Percentiles rank a stretch among this genome's conserved stretches.
Evolutionary conservation across 208 protist genomes (phyloP).

Genomic region (Trypanosoma congolense): DNA sequence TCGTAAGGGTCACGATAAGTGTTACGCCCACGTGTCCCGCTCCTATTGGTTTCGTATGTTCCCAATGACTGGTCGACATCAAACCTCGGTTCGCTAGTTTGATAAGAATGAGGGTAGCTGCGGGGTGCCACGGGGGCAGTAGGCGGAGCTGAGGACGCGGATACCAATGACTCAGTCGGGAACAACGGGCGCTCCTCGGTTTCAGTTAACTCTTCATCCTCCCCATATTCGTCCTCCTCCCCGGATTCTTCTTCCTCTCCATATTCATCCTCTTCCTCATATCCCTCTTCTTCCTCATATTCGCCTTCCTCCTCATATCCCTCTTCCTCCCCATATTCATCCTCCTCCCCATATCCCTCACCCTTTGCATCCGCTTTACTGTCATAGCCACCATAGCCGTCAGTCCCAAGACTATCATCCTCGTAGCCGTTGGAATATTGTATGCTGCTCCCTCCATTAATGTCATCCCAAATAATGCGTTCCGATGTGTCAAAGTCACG

Average conservation of each 20-base stretch:
- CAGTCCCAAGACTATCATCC: slow-evolving; percentile 13
- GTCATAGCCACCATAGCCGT: slow-evolving; percentile 40
- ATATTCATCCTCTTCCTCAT: slow-evolving; percentile 38
- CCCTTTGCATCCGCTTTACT: no score
- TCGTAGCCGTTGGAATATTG: slow-evolving; percentile 32
- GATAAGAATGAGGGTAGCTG: background rate
- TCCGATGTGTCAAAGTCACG: slow-evolving; percentile 8
- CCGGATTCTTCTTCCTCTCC: slow-evolving; percentile 10
- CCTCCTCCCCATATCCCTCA: slow-evolving; percentile 45
- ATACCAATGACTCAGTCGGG: no score
- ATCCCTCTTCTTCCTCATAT: background rate
- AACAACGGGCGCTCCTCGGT: no score
- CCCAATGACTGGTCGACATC: background rate
- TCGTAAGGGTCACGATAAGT: background rate
- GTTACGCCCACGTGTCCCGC: background rate
- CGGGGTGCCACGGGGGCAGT: background rate
- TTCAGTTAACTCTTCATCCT: background rate
- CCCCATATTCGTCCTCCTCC: slow-evolving; percentile 30
- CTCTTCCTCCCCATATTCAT: slow-evolving; percentile 13
- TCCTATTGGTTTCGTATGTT: background rate
- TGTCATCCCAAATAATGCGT: slow-evolving; percentile 36
- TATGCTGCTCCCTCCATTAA: slow-evolving; percentile 29
- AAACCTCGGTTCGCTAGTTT: background rate
- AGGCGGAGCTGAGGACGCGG: background rate
- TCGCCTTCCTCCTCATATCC: slow-evolving; percentile 36